Base-by-base conservation (phyloP, 352 stramenopile species). In the Globisporangium emineosum region DNA sequence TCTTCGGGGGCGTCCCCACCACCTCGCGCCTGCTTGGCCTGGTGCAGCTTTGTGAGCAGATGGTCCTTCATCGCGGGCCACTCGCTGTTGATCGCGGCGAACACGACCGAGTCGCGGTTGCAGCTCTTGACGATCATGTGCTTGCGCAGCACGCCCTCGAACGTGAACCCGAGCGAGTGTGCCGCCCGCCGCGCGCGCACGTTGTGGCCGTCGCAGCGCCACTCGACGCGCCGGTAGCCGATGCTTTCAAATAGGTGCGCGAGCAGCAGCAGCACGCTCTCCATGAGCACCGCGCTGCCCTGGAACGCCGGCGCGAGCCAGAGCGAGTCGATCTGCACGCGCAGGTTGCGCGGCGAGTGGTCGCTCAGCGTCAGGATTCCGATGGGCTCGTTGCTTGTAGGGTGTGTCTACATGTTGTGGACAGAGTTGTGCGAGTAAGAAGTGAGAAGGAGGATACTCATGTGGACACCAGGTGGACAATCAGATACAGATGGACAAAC, bases 71-170 rank as follows among this genome's bases (percentile, higher is more conserved):
- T 78, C 23, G 77, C 65, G 0, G 67, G 69, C 90, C 90, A 97
- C 51, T 97, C 88, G 62, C 83, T 94, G 75, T 97, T 97, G 51
- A 96, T 79, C 55, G 86, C 76, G 53, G 86, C 73, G 63, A 97
- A 96, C 2, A 95, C 64, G 12, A 90, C 89, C 12, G 88, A 93
- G 66, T 97, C 90, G 21, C 78, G 73, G 55, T 97, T 97, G 68
- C 84, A 86, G 6, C 84, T 78, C 69, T 96, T 91, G 47, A 91
- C 69, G 62, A 97, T 79, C 60, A 79, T 77, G 68, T 97, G 86
- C 66, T 97, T 97, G 10, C 87, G 79, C 60, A 96, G 67, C 9
- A 97, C 89, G 8, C 90, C 90, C 72, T 97, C 90, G 61, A 97
- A 91, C 10, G 76, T 79, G 59, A 97, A 94, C 7, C 90, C 89